phyloP scores from a whole-genome alignment of 2,329 filamentous ascomycete genomes.

The Aspergillus costaricaensis region DNA sequence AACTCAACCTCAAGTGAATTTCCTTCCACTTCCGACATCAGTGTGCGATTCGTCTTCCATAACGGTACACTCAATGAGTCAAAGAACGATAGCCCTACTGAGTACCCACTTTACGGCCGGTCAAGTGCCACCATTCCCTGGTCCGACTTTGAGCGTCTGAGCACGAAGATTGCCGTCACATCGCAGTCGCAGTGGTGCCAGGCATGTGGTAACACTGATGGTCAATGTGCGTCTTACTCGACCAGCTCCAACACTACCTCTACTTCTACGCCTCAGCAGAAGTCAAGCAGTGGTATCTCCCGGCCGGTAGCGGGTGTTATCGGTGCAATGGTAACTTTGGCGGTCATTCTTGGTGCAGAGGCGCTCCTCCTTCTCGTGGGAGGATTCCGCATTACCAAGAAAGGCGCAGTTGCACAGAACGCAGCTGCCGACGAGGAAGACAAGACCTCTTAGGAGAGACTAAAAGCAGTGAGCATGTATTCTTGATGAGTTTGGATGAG shows the following conservation, averaged over 20 bases:
- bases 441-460: conserved; percentile 9
- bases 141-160: conserved; percentile 64
- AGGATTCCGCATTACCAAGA: conserved; percentile 61
- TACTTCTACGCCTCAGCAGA: conserved; percentile 15
- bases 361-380: conserved; percentile 56
- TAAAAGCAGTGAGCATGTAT: background rate
- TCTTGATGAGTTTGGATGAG: background rate
- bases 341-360: conserved; percentile 61
- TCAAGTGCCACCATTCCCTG: conserved; percentile 61
- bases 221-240: conserved; percentile 59
- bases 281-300: conserved; percentile 56
- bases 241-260: conserved; percentile 31
- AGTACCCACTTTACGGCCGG: conserved; percentile 65
- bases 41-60: conserved; percentile 64
- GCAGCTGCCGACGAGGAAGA: conserved; percentile 23
- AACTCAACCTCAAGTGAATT: conserved; percentile 44
- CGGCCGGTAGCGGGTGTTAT: conserved; percentile 79
- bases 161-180: conserved; percentile 68
- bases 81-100: conserved; percentile 44
- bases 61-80: conserved; percentile 57
- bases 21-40: conserved; percentile 52
- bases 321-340: conserved; percentile 68
- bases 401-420: conserved; percentile 36
- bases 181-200: conserved; percentile 70
- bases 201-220: conserved; percentile 72